A percentile compares a stretch with the other conserved stretches of the same genome.
Evolutionary conservation across 2,329 filamentous ascomycete species (phyloP).

Genomic region (Colletotrichum noveboracense): DNA sequence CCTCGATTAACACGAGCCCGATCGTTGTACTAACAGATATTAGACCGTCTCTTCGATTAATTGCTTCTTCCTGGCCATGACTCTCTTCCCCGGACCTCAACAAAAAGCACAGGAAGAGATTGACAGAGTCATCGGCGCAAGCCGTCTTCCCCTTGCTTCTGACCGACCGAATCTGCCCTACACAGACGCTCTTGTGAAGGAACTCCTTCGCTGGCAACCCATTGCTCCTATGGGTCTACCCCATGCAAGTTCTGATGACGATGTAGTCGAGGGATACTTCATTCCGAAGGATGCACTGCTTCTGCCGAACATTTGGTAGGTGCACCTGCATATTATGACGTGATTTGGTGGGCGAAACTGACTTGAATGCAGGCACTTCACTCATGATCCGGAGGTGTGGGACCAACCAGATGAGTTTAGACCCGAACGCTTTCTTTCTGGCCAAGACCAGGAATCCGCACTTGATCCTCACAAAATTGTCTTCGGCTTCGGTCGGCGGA

Average conservation of each 20-base stretch:
- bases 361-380: not conserved
- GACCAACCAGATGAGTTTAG: constrained; percentile 40
- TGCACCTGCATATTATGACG: constrained; percentile 33
- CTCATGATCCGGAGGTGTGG: constrained; percentile 72
- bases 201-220: constrained; percentile 61
- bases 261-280: constrained; percentile 14
- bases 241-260: constrained; percentile 36
- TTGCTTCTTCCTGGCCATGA: constrained; percentile 53
- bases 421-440: constrained; percentile 36
- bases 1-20: fast-evolving
- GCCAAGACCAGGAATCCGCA: constrained; percentile 7
- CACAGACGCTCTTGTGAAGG: constrained; percentile 58
- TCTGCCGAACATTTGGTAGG: constrained; percentile 30
- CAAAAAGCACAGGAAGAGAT: constrained; percentile 54
- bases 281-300: constrained; percentile 17
- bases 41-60: constrained; percentile 37
- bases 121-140: constrained; percentile 52
- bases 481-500: constrained; percentile 26
- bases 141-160: constrained; percentile 51
- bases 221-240: constrained; percentile 50
- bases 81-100: constrained; percentile 49
- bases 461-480: constrained; percentile 18
- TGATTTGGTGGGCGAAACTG: not conserved
- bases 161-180: constrained; percentile 57
- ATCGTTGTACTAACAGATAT: not conserved